These are phyloP conservation scores for Vanderwaltozyma tropicalis DNA, from an alignment of 805 yeast species.

Conservation along the genomic window DNA sequence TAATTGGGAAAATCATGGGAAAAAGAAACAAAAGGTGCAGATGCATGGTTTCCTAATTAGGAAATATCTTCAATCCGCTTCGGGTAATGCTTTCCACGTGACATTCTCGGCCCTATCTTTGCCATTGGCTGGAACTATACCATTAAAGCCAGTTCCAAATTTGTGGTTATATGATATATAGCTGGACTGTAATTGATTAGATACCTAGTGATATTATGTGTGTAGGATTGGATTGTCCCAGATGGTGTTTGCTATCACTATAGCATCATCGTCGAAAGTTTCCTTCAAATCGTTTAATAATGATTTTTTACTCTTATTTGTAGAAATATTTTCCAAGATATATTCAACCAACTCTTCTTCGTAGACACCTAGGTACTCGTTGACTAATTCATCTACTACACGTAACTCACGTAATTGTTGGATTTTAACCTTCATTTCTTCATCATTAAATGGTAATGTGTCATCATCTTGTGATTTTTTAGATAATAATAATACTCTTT, in stretches of 20 bases:
- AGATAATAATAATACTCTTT: too few relatives aligned
- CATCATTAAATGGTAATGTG: constrained; percentile 7
- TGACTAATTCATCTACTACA: constrained; percentile 22
- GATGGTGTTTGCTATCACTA: constrained; percentile 18
- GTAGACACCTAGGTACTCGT: constrained; percentile 26
- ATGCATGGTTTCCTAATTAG: too few relatives aligned
- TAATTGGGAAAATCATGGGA: too few relatives aligned
- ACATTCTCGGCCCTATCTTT: too few relatives aligned
- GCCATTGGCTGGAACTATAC: too few relatives aligned
- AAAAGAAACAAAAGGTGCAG: too few relatives aligned
- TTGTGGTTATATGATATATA: too few relatives aligned
- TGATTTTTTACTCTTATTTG: constrained; percentile 14
- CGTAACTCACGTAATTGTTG: constrained; percentile 10
- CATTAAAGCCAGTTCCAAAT: too few relatives aligned
- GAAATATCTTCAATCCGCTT: too few relatives aligned
- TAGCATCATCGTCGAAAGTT: constrained; percentile 27
- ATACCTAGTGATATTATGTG: background rate
- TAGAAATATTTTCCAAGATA: constrained; percentile 22
- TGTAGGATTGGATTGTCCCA: constrained; percentile 11
- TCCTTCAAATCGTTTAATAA: constrained; percentile 22
- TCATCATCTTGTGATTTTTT: constrained; percentile 1
- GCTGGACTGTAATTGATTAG: too few relatives aligned
- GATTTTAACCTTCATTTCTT: constrained; percentile 11
- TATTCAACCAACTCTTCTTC: constrained; percentile 26
- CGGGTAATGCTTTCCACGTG: too few relatives aligned